Base-by-base conservation (phyloP, 306 rosid species). In the Vicia faba region DNA sequence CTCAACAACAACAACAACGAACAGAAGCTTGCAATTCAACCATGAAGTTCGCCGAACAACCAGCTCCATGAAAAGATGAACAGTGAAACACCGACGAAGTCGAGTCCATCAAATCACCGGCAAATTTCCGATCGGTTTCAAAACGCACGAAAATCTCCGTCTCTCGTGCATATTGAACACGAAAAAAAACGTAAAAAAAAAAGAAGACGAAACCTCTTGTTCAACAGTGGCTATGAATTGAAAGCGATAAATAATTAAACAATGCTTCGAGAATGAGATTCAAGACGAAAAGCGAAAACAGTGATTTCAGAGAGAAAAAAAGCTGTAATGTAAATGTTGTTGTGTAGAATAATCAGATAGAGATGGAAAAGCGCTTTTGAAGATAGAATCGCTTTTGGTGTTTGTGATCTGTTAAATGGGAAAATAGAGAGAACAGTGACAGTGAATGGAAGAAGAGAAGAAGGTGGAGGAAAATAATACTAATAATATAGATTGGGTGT, bases 101-200 rank as follows among this genome's bases (percentile, higher is more conserved):
- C 74, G 77, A 81, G 82, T 84, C 97, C 98, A 89, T 89, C 82
- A 93, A 93, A 67, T 76, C 82, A 76, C 81, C 96, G 75, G 79
- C 67, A 84, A 77, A 36, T 75, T 75, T 66, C 75, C 84, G 81
- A 89, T 82, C 86, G 78, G 84, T 54, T 69, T 70, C 12, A 45
- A 51, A 80, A 69, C 82, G 82, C 65, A 49, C 78, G 50, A 78
- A 68, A 83, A 73, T 59, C 67, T 78, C 82, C 54, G 74, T 68
- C 81, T 44, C 41, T 18, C 35, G 75, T 25, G 81, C 98, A 93
- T 89, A 84, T 46, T 73, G 80, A 11, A 57, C 2, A 50, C 23
- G 15, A 28, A 61, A 71, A 10, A 8, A 31, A 36, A 8, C 16
- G 7, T 7, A 11, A 35, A 18, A 45, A n/a, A 40, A 40, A 1